Conservation (phyloP, 1,139 yeast species). For the Scheffersomyces quercinus region DNA sequence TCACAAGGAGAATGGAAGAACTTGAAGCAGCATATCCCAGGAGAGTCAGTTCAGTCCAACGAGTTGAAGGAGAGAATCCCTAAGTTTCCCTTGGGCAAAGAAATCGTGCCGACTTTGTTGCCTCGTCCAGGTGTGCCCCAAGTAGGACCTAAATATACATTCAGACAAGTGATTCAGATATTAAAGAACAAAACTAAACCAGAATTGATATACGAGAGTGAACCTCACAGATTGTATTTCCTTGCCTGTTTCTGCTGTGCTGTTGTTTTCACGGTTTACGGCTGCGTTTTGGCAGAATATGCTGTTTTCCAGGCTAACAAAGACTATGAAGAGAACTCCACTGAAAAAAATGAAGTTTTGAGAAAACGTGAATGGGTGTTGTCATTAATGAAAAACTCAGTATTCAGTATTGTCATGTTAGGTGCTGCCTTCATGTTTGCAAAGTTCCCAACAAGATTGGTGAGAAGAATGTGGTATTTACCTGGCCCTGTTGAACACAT, state of each 20-base stretch:
- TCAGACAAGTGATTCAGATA: conserved; percentile 65
- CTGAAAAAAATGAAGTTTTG: conserved; percentile 36
- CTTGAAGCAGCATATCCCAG: conserved; percentile 57
- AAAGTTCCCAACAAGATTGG: conserved; percentile 62
- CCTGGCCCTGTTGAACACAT: conserved; percentile 60
- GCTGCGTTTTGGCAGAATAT: conserved; percentile 61
- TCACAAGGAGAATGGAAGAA: conserved; percentile 46
- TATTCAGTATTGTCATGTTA: conserved; percentile 39
- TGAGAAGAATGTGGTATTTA: conserved; percentile 75
- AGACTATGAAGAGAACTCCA: conserved; percentile 60
- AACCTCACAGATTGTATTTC: conserved; percentile 78
- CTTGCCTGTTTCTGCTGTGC: conserved; percentile 70
- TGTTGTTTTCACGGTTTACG: conserved; percentile 66
- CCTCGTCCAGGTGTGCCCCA: conserved; percentile 77
- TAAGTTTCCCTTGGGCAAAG: conserved; percentile 65
- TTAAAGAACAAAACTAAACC: conserved; percentile 59
- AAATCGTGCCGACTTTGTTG: conserved; percentile 63
- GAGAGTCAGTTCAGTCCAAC: conserved; percentile 55
- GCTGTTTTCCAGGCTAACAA: conserved; percentile 55
- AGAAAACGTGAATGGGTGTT: conserved; percentile 42
- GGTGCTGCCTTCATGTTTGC: conserved; percentile 50
- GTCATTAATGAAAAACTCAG: conserved; percentile 28
- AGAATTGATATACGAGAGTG: conserved; percentile 79
- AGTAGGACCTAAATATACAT: conserved; percentile 56
- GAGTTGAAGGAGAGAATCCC: conserved; percentile 54